A percentile compares a stretch with the other conserved stretches of the same genome.
These are phyloP conservation scores for Cucurbita pepo DNA, from an alignment of 306 rosid genomes.

Conservation along the genomic window DNA sequence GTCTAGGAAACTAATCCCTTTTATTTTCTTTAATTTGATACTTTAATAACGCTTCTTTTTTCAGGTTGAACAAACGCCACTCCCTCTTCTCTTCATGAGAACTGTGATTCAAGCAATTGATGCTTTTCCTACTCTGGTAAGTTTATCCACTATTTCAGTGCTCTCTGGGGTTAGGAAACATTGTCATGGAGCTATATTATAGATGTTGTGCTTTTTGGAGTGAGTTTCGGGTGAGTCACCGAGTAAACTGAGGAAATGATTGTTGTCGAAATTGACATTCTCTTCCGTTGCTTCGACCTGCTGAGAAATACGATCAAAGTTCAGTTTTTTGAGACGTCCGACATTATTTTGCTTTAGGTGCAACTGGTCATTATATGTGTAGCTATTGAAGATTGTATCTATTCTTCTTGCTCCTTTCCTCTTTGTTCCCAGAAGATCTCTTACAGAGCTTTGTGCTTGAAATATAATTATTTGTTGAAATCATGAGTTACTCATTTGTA, in stretches of 20 bases:
- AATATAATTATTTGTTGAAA: background rate
- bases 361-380: too few species aligned
- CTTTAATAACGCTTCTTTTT: conserved; percentile 6
- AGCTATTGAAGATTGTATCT: background rate
- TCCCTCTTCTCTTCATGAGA: conserved; percentile 98
- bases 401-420: background rate
- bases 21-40: background rate
- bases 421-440: background rate
- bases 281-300: background rate
- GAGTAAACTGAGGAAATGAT: background rate
- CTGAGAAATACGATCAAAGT: background rate
- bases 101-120: conserved; percentile 96
- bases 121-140: conserved; percentile 90
- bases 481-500: background rate
- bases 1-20: background rate
- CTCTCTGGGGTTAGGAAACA: background rate
- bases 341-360: background rate
- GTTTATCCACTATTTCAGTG: background rate
- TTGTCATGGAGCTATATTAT: background rate
- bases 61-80: conserved; percentile 89
- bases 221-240: background rate
- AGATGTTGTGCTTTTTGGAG: background rate
- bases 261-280: background rate
- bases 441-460: background rate
- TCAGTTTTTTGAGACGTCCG: background rate